Percentiles rank a stretch among this genome's conserved stretches.
phyloP scores from a whole-genome alignment of 176 grass and related monocot species.

The Pontederia paniculata region DNA sequence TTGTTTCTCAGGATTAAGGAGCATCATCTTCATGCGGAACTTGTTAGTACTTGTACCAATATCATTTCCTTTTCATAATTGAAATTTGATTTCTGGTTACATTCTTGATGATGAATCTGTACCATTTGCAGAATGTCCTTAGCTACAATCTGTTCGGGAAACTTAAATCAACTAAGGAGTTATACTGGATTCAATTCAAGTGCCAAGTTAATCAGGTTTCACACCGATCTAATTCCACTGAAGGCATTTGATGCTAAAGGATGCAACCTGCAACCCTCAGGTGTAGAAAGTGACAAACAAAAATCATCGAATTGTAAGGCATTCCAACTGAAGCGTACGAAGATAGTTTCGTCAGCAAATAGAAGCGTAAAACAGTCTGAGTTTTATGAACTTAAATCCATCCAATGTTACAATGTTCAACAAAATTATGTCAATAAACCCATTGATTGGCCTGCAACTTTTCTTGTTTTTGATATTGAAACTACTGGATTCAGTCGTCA shows the following conservation, averaged over 20 bases:
- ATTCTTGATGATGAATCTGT: conserved; percentile 8
- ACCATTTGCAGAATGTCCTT: conserved; percentile 36
- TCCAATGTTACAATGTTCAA: conserved; percentile 43
- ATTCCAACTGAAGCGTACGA: conserved; percentile 11
- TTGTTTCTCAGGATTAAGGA: no score
- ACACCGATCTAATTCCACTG: conserved; percentile 23
- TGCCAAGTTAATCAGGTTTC: conserved; percentile 27
- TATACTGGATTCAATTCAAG: conserved; percentile 31
- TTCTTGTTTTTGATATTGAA: conserved; percentile 88
- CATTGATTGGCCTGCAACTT: conserved; percentile 48
- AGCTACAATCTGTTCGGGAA: conserved; percentile 35
- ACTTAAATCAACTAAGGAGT: conserved; percentile 50
- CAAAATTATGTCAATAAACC: conserved; percentile 34
- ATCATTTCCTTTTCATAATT: no score
- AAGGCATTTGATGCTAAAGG: conserved; percentile 24
- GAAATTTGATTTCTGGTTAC: no score
- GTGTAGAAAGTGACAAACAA: conserved; percentile 2
- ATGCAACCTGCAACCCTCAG: conserved; percentile 19
- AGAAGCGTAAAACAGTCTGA: conserved; percentile 28
- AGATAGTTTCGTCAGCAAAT: conserved; percentile 35
- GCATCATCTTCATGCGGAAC: no score
- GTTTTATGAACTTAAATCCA: conserved; percentile 44
- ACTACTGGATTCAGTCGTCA: conserved; percentile 55
- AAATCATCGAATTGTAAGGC: neutral
- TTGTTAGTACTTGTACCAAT: no score